These are phyloP conservation scores for Microdochium bolleyi DNA, from an alignment of 2,329 filamentous ascomycete genomes.

Conservation along the genomic window DNA sequence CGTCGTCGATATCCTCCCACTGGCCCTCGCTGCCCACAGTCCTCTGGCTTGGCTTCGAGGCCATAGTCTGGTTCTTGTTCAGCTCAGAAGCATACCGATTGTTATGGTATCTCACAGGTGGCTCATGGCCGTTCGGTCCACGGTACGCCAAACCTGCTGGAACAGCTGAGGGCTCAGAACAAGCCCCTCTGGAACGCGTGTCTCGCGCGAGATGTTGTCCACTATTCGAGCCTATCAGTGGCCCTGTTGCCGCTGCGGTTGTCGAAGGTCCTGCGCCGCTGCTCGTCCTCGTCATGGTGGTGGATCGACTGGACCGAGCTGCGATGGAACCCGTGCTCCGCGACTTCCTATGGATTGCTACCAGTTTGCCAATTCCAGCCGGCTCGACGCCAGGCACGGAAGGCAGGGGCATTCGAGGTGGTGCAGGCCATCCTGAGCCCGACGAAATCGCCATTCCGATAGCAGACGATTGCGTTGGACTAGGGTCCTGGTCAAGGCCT, in stretches of 20 bases:
- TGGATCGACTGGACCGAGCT: neutral
- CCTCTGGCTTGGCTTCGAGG: constrained; percentile 8
- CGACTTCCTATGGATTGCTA: neutral
- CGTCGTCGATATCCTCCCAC: constrained; percentile 3
- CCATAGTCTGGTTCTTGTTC: neutral
- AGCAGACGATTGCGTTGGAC: neutral
- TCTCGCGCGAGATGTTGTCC: neutral
- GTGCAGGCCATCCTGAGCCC: neutral
- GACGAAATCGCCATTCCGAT: neutral
- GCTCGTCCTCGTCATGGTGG: neutral
- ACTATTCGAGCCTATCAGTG: neutral
- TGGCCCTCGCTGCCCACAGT: constrained; percentile 7
- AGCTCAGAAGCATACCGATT: neutral
- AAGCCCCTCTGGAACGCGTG: neutral
- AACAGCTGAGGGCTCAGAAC: neutral
- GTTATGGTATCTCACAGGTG: neutral
- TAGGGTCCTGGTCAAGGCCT: neutral
- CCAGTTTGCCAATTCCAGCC: neutral
- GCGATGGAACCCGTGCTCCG: neutral
- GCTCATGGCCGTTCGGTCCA: neutral
- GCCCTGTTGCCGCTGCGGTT: neutral
- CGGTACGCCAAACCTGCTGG: neutral
- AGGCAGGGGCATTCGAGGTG: neutral
- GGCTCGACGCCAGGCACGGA: neutral
- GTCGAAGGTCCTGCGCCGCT: neutral